These are phyloP conservation scores for Salix purpurea DNA, from an alignment of 345 rosid genomes.

Conservation along the genomic window DNA sequence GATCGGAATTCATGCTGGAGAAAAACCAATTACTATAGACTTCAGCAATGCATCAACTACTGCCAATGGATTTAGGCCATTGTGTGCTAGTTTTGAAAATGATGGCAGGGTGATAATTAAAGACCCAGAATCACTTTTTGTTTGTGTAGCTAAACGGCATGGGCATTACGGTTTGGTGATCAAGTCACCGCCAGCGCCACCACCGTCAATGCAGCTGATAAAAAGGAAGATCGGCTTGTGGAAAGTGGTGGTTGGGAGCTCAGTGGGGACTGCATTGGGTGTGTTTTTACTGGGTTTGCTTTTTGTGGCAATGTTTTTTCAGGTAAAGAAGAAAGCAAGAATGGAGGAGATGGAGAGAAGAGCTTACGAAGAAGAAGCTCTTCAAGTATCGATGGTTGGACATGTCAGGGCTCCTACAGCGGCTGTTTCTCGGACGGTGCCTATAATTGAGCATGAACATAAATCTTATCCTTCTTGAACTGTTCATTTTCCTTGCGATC, in stretches of 20 bases:
- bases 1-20: slow-evolving; percentile 44
- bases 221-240: slow-evolving; percentile 55
- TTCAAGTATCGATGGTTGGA: slow-evolving; percentile 89
- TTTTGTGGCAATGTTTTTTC: slow-evolving; percentile 56
- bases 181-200: slow-evolving; percentile 26
- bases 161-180: slow-evolving; percentile 85
- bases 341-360: slow-evolving; percentile 82
- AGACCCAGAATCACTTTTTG: slow-evolving; percentile 41
- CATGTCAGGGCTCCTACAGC: slow-evolving; percentile 75
- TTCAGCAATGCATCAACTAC: slow-evolving; percentile 36
- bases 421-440: slow-evolving; percentile 60
- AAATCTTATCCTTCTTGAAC: slow-evolving; percentile 36
- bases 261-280: slow-evolving; percentile 67
- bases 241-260: slow-evolving; percentile 75
- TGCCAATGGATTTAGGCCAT: slow-evolving; percentile 34
- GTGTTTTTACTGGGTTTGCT: slow-evolving; percentile 62
- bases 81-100: slow-evolving; percentile 66
- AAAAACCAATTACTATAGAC: slow-evolving; percentile 57
- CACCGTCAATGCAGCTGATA: background rate
- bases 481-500: background rate
- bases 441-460: slow-evolving; percentile 62
- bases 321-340: slow-evolving; percentile 70
- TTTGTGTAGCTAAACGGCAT: slow-evolving; percentile 53
- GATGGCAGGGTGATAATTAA: slow-evolving; percentile 56
- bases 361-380: slow-evolving; percentile 90